Evolutionary conservation across 192 early-diverging fungal species (phyloP), one percentile per base, ranked within the genome.

Genomic region (Gonapodya prolifera): DNA sequence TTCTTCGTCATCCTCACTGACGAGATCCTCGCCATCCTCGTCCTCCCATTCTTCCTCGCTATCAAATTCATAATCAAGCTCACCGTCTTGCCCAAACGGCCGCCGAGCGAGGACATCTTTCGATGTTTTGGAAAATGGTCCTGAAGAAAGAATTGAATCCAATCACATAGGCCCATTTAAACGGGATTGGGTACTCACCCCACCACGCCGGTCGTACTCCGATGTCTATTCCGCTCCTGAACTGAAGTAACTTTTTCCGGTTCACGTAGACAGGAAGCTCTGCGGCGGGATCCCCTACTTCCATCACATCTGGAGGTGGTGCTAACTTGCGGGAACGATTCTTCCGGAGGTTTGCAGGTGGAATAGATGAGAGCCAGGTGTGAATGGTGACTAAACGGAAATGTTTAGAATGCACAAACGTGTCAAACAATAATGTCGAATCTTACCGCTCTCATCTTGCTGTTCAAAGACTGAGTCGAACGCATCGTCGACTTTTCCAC

Each of bases 41-140:
- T 73, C 71, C 71, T 73, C 71, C 71, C 71, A 73, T 32, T 73
- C 71, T 32, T 73, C 71, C 31, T 73, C 71, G 31, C 71, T 73
- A 29, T 73, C 71, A 29, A 30, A 73, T 13, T 73, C 71, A 32
- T 73, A 73, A 32, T 73, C 71, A 2, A 73, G 71, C 8, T 18
- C 32, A 8, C 8, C 13, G 18, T 73, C 71, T 29, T 32, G 16
- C 8, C 8, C 71, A 73, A 73, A 73, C 2, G 71, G 71, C 71
- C 71, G 71, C 2, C 71, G 71, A 32, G 28, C 18, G 31, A 32
- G 18, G 31, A 73, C 71, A 29, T 2, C 71, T 2, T 16, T 30
- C 8, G 71, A 73, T 16, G 71, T 13, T 32, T 73, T 73, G 18
- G 71, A 16, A 32, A 73, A 73, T 18, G 32, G 28, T 18, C 71